These are phyloP conservation scores for Clausena lansium DNA, from an alignment of 345 rosid species.

Conservation along the genomic window DNA sequence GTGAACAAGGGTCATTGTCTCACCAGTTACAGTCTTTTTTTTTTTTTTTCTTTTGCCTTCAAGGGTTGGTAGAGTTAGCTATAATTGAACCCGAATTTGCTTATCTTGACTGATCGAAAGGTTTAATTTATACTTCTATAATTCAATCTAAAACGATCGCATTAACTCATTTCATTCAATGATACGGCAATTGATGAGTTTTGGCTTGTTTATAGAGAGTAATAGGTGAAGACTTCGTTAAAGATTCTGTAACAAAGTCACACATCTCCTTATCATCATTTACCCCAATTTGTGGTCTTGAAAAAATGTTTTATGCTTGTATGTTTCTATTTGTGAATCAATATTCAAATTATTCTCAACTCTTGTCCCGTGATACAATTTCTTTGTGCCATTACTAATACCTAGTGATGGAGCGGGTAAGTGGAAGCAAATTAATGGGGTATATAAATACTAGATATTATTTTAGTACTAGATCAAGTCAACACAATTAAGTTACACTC, in stretches of 20 bases:
- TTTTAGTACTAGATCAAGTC: no score
- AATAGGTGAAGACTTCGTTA: slow-evolving; percentile 7
- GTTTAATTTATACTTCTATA: not conserved
- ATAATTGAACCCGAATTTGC: not conserved
- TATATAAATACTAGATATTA: no score
- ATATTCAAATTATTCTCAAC: not conserved
- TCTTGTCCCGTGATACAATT: not conserved
- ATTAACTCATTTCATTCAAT: not conserved
- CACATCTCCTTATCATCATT: not conserved
- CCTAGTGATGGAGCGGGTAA: no score
- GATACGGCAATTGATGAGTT: not conserved
- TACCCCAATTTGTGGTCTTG: not conserved
- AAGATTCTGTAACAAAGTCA: not conserved
- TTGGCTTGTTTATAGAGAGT: not conserved
- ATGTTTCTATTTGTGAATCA: not conserved
- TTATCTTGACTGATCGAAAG: not conserved
- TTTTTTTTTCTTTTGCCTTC: not conserved
- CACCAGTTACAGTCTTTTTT: not conserved
- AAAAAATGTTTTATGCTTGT: not conserved
- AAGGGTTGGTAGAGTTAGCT: slow-evolving; percentile 5
- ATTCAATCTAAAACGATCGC: not conserved
- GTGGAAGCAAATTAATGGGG: no score
- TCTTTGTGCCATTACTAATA: no score
- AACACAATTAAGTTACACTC: no score
- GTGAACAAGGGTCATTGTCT: slow-evolving; percentile 6